Evolutionary conservation across 306 rosid species (phyloP).

Genomic region (Mucuna pruriens): DNA sequence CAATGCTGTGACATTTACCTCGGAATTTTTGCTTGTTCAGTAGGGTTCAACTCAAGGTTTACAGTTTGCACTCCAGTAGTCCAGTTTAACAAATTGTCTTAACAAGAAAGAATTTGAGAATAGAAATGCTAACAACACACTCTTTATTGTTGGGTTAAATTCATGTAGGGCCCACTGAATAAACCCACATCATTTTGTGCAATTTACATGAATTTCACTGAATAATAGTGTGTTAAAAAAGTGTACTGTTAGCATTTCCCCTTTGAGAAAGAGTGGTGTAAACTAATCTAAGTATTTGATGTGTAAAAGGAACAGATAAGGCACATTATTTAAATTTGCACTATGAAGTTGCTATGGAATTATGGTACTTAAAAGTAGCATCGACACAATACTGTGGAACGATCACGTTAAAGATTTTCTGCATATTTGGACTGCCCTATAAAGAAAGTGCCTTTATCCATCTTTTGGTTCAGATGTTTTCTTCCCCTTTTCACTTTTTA

Average conservation of each 20-base stretch:
- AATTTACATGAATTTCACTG: neutral
- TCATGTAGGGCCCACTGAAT: neutral
- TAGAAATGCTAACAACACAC: neutral
- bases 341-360: neutral
- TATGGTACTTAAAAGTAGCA: neutral
- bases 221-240: neutral
- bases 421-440: neutral
- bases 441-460: neutral
- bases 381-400: neutral
- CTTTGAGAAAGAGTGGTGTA: neutral
- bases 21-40: neutral
- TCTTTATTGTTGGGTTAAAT: neutral
- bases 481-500: neutral
- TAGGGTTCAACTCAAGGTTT: neutral
- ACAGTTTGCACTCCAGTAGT: neutral
- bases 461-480: neutral
- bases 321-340: neutral
- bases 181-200: neutral
- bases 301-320: slow-evolving; percentile 19
- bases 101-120: neutral
- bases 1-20: neutral
- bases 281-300: neutral
- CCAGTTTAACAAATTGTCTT: neutral
- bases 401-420: neutral
- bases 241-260: neutral